Conservation (phyloP, 768 basidiomycete genomes). For the Favolaschia claudopus region DNA sequence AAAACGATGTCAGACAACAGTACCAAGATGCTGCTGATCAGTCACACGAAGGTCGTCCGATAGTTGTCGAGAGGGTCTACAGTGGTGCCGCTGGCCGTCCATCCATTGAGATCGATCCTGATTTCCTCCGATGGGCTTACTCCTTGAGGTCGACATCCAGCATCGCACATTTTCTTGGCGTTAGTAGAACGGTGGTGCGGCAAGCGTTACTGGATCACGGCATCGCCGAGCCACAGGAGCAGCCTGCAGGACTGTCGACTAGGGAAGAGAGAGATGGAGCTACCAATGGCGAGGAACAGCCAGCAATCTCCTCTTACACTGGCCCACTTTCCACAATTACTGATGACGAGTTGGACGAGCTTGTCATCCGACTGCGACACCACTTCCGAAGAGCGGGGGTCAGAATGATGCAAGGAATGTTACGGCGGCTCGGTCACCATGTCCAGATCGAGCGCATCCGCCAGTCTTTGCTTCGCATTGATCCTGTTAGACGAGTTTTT, state of each 20-base stretch:
- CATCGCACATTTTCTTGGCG: constrained; percentile 3
- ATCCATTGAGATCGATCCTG: neutral
- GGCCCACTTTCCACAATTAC: no score
- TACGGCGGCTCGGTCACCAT: constrained; percentile 14
- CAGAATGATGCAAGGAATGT: constrained; percentile 29
- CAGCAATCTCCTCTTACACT: no score
- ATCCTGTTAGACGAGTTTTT: constrained; percentile 21
- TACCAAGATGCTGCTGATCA: no score
- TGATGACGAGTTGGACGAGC: neutral
- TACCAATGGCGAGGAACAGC: no score
- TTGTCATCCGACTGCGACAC: constrained; percentile 4
- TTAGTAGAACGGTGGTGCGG: neutral
- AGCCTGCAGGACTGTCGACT: constrained; percentile 4
- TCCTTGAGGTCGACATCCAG: neutral
- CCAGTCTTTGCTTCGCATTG: constrained; percentile 11
- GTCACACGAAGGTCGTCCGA: no score
- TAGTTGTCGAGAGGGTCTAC: no score
- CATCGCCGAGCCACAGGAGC: constrained; percentile 18
- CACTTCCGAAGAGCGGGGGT: constrained; percentile 22
- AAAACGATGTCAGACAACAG: no score
- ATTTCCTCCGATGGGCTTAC: constrained; percentile 13
- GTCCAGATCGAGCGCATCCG: constrained; percentile 22
- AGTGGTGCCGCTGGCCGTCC: no score
- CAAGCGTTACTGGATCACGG: constrained; percentile 15
- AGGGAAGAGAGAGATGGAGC: no score